Evolutionary conservation across 139 green algal species (phyloP), one percentile per base, ranked within the genome.

Genomic region (Chlamydomonas urium): DNA sequence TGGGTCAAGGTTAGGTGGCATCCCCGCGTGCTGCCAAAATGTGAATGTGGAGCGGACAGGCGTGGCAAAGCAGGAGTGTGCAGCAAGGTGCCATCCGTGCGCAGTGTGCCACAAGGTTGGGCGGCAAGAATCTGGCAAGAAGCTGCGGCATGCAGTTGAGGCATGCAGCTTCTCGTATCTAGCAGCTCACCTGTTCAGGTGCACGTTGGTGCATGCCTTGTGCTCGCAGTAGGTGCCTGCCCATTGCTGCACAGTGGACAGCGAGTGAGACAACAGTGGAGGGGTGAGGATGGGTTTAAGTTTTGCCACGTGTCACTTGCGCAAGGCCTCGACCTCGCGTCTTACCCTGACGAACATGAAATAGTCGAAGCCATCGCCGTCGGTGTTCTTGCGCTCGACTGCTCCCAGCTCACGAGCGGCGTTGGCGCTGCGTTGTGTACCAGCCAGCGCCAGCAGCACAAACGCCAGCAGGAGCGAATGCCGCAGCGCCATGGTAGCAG

Each of bases 341-440:
- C 17, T 21, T 26, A 56, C 21, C 53, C 53, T 63, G 21, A 63
- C 53, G 53, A 63, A 63, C 53, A 63, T 63, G 26, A 63, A 63
- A 21, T 63, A 63, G 19, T 63, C 53, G 29, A 63, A 63, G n/a
- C n/a, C n/a, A 14, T 31, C 17, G 6, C 53, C 29, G 53, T 14
- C 6, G 53, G 10, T 63, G 53, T 33, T 14, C 42, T 24, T 24
- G 42, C 10, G 8, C 8, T 8, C 10, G 42, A 50, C 42, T 50
- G 8, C 42, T 14, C 14, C 42, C 8, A 50, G 14, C 14, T 8
- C 8, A 8, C 42, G 10, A 50, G 8, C 14, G 10, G 42, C n/a
- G n/a, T n/a, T n/a, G n/a, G n/a, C n/a, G n/a, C n/a, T n/a, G n/a
- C n/a, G n/a, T n/a, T n/a, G 14, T 14, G 42, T 24, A 50, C 8